Conservation (phyloP, 116 monocot species). For the Trichopus zeylanicus region DNA sequence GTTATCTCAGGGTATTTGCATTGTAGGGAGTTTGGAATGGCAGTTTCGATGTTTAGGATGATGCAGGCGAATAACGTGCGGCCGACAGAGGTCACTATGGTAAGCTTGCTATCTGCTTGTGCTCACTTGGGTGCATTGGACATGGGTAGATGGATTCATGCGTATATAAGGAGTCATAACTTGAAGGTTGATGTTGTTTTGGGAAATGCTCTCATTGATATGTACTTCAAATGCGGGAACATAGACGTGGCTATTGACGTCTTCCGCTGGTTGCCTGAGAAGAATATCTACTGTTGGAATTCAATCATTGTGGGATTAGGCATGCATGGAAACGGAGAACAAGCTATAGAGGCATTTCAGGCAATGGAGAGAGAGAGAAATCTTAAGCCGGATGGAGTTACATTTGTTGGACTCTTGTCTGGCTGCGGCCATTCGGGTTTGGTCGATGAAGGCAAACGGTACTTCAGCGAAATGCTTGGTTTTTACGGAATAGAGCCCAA, state of each 20-base stretch:
- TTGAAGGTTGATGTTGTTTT: slow-evolving; percentile 39
- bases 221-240: slow-evolving; percentile 68
- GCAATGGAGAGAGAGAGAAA: slow-evolving; percentile 26
- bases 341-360: slow-evolving; percentile 33
- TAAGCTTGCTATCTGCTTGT: slow-evolving; percentile 50
- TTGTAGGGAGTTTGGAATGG: slow-evolving; percentile 34
- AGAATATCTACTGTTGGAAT: slow-evolving; percentile 58
- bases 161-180: slow-evolving; percentile 34
- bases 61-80: slow-evolving; percentile 41
- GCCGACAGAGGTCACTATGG: slow-evolving; percentile 53
- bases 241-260: slow-evolving; percentile 38
- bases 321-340: slow-evolving; percentile 43
- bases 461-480: slow-evolving; percentile 34
- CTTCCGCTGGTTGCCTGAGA: slow-evolving; percentile 30
- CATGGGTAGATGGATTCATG: slow-evolving; percentile 63
- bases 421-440: slow-evolving; percentile 59
- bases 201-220: slow-evolving; percentile 58
- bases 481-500: slow-evolving; percentile 33
- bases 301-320: slow-evolving; percentile 47
- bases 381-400: slow-evolving; percentile 45
- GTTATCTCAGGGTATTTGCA: slow-evolving; percentile 47
- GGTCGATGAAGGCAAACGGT: slow-evolving; percentile 35
- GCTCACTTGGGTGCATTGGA: slow-evolving; percentile 53
- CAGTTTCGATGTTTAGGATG: slow-evolving; percentile 24
- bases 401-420: slow-evolving; percentile 56